Conservation (phyloP, 1,284 basidiomycete species). For the Trichosporon asahii region DNA sequence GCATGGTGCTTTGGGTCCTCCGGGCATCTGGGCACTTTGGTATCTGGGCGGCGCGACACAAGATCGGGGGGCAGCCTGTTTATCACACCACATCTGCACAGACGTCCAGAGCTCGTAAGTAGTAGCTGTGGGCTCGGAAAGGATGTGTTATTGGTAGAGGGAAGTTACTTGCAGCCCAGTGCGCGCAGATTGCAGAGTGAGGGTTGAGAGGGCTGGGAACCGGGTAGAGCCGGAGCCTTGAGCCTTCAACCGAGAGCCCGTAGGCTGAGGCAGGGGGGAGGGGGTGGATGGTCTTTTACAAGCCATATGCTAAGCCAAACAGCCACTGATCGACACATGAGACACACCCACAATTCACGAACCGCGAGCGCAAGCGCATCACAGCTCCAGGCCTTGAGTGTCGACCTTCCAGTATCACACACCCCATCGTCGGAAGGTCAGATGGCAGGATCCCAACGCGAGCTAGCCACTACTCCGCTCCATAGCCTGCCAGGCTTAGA, state of each 20-base stretch:
- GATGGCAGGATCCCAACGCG: no score
- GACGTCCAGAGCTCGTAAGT: no score
- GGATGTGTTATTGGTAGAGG: no score
- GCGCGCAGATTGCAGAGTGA: neutral
- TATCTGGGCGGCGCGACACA: neutral
- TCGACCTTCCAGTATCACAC: neutral
- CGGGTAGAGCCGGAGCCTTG: neutral
- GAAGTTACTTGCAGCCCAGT: neutral
- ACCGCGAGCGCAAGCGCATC: neutral
- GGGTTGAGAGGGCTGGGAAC: neutral
- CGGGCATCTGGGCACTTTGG: neutral
- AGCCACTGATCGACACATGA: constrained; percentile 5
- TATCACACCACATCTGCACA: no score
- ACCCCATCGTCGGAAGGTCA: no score
- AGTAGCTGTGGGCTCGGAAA: no score
- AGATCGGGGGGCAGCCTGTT: no score
- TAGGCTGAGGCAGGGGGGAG: neutral
- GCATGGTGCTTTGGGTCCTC: neutral
- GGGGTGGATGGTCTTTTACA: neutral
- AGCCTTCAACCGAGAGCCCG: neutral
- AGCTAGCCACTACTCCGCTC: no score
- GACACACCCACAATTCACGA: neutral
- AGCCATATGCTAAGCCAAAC: neutral
- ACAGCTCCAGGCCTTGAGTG: neutral
- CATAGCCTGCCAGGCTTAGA: no score